phyloP scores from a whole-genome alignment of 1,284 basidiomycete genomes.

The Leccinum variabile region DNA sequence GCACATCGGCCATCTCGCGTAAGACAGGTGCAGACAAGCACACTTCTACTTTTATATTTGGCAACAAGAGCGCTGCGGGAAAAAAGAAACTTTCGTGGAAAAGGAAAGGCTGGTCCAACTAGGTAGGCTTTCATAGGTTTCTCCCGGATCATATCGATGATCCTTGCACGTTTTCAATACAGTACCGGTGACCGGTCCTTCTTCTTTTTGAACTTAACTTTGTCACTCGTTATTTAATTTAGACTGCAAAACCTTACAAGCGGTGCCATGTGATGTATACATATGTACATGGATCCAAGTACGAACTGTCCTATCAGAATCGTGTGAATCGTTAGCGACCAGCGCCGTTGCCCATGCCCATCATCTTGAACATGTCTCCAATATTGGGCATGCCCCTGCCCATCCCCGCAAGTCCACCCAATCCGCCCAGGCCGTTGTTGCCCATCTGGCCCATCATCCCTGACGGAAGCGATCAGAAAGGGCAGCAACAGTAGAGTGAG shows the following conservation, averaged over 20 bases:
- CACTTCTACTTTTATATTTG: constrained; percentile 75
- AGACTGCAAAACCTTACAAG: constrained; percentile 14
- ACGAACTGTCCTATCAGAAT: constrained; percentile 7
- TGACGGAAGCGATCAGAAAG: constrained; percentile 31
- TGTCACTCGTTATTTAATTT: constrained; percentile 26
- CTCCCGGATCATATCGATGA: constrained; percentile 19
- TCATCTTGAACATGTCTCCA: constrained; percentile 81
- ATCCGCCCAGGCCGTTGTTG: constrained; percentile 50
- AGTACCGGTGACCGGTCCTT: constrained; percentile 7
- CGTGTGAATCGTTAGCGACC: constrained; percentile 31
- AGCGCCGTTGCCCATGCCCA: constrained; percentile 67
- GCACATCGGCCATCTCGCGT: constrained; percentile 55
- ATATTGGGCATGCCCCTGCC: constrained; percentile 62
- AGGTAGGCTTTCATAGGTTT: constrained; percentile 27
- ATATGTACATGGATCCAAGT: constrained; percentile 18
- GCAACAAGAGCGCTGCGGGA: constrained; percentile 67
- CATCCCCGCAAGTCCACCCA: constrained; percentile 47
- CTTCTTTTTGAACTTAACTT: constrained; percentile 31
- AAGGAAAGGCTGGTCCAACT: constrained; percentile 35
- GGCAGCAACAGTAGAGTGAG: constrained; percentile 3
- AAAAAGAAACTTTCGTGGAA: constrained; percentile 65
- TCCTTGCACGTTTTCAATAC: constrained; percentile 12
- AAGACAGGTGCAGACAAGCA: constrained; percentile 80
- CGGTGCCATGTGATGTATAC: constrained; percentile 16
- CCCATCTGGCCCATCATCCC: constrained; percentile 91